These are phyloP conservation scores for Singerocomus rubriflavus DNA, from an alignment of 1,284 basidiomycete species.

Conservation along the genomic window DNA sequence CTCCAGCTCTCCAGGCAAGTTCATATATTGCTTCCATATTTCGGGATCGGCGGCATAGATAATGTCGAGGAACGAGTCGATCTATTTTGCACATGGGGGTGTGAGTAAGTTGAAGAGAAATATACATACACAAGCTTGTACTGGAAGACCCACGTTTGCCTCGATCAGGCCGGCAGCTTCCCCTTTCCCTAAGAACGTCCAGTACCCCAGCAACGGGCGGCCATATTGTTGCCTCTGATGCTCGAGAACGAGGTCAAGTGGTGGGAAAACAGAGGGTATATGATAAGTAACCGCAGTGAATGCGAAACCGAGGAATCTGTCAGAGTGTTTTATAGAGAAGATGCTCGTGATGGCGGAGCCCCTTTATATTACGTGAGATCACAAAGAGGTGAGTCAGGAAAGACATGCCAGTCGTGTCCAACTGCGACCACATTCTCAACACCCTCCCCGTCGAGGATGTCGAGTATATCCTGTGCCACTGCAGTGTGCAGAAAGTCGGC, in stretches of 20 bases:
- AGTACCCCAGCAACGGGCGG: constrained; percentile 39
- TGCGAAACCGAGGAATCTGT: constrained; percentile 33
- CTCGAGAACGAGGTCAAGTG: constrained; percentile 27
- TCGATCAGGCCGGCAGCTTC: constrained; percentile 31
- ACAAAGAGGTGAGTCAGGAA: neutral
- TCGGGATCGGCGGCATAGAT: constrained; percentile 34
- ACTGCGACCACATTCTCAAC: constrained; percentile 37
- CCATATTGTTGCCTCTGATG: constrained; percentile 27
- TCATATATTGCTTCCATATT: constrained; percentile 34
- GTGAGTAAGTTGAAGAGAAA: neutral
- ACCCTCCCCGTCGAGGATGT: constrained; percentile 41
- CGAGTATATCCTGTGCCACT: constrained; percentile 40
- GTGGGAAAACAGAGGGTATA: constrained; percentile 26
- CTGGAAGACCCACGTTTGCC: constrained; percentile 26
- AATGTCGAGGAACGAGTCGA: constrained; percentile 33
- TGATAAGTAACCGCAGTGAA: constrained; percentile 34
- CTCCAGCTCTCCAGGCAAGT: constrained; percentile 32
- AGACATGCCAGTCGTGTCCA: constrained; percentile 44
- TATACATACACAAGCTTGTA: neutral
- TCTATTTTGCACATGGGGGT: constrained; percentile 13
- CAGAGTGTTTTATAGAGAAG: constrained; percentile 31
- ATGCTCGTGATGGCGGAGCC: constrained; percentile 35
- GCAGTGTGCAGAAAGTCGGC: constrained; percentile 38
- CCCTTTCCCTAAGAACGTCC: constrained; percentile 35
- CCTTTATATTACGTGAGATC: constrained; percentile 17